phyloP scores from a whole-genome alignment of 768 basidiomycete genomes.

The Russula earlei region DNA sequence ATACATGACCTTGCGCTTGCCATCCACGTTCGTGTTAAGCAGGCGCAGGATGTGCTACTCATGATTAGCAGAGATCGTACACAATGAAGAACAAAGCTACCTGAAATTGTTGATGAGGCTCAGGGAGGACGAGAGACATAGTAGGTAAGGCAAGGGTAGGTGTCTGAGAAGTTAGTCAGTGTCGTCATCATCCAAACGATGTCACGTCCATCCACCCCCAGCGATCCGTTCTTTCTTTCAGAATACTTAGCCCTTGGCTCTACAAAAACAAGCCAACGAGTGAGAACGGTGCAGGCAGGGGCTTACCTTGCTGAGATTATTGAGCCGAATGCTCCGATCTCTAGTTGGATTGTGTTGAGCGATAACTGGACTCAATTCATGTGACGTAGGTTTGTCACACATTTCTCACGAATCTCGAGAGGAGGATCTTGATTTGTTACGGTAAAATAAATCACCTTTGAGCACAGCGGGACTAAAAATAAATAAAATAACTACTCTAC shows the following conservation, averaged over 20 bases:
- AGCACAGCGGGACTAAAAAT: not conserved
- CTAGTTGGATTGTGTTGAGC: no score
- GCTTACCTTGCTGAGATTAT: slow-evolving; percentile 13
- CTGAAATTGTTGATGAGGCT: slow-evolving; percentile 93
- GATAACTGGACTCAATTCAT: no score
- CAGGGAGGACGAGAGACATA: slow-evolving; percentile 98
- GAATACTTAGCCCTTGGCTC: not conserved
- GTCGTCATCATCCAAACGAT: slow-evolving; percentile 14
- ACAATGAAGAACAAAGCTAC: slow-evolving; percentile 31
- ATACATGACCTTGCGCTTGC: slow-evolving; percentile 98
- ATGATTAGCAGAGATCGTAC: not conserved
- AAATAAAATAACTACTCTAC: slow-evolving; percentile 1
- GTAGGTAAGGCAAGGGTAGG: slow-evolving; percentile 17
- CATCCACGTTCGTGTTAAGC: slow-evolving; percentile 99
- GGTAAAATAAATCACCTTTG: no score
- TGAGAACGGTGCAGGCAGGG: not conserved
- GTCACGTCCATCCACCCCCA: slow-evolving; percentile 16
- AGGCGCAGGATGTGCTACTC: slow-evolving; percentile 96
- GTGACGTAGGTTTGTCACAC: slow-evolving; percentile 6
- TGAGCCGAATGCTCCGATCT: not conserved
- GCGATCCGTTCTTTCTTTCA: not conserved
- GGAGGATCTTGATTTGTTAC: not conserved
- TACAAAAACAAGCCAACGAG: not conserved
- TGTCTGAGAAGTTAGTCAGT: not conserved
- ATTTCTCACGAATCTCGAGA: not conserved